These are phyloP conservation scores for Komagataella phaffii DNA, from an alignment of 805 yeast species.

Conservation along the genomic window DNA sequence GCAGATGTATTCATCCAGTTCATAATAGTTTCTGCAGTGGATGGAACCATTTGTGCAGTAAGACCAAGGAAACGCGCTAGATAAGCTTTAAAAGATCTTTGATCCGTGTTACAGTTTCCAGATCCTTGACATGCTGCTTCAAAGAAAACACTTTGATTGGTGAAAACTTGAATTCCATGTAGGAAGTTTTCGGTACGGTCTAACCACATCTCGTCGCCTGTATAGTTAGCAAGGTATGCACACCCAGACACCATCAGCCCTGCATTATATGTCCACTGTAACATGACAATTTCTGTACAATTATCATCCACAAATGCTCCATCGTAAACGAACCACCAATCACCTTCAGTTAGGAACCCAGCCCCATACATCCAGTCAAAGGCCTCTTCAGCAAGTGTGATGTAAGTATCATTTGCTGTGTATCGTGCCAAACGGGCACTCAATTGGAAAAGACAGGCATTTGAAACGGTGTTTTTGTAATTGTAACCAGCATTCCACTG, in stretches of 20 bases:
- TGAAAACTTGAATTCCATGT: slow-evolving; percentile 31
- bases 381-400: slow-evolving; percentile 59
- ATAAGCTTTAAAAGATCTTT: slow-evolving; percentile 63
- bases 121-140: slow-evolving; percentile 62
- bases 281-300: slow-evolving; percentile 36
- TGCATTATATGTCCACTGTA: slow-evolving; percentile 67
- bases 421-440: slow-evolving; percentile 79
- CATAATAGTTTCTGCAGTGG: slow-evolving; percentile 30
- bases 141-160: slow-evolving; percentile 37
- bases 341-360: slow-evolving; percentile 22
- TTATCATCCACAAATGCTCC: slow-evolving; percentile 41
- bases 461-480: slow-evolving; percentile 80
- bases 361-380: slow-evolving; percentile 59
- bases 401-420: slow-evolving; percentile 58
- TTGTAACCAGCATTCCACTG: slow-evolving; percentile 81
- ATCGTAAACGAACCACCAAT: slow-evolving; percentile 40
- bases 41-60: slow-evolving; percentile 48
- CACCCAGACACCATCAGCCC: slow-evolving; percentile 58
- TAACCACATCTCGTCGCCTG: slow-evolving; percentile 46
- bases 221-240: slow-evolving; percentile 54
- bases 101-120: slow-evolving; percentile 52
- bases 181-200: slow-evolving; percentile 36
- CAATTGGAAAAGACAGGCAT: slow-evolving; percentile 67
- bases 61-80: slow-evolving; percentile 52
- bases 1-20: slow-evolving; percentile 27